Base-by-base conservation (phyloP, 345 rosid genomes). In the Salix koriyanagi region DNA sequence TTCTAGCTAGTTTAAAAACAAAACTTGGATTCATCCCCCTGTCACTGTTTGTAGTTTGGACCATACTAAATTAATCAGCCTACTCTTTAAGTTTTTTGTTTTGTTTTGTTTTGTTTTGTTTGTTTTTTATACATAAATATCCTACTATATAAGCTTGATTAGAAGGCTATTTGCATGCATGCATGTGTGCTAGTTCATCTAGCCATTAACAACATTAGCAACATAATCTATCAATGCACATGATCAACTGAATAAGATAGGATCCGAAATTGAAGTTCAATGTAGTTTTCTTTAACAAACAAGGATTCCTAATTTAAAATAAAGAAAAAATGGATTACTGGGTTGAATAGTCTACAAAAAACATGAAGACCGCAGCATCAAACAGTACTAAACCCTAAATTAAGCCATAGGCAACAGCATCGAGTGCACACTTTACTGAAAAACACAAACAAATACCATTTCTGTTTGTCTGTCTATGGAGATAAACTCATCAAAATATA, bases 351-450 rank as follows among this genome's bases (percentile, higher is more conserved):
- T 48, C 71, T 72, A 61, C 72, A 52, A 52, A 6, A 19, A 18
- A 19, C 58, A 52, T 5, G 58, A 52, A 78, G 61, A 74, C 71
- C 79, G 72, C 72, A 14, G 21, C 77, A 82, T 28, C 52, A 73
- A 67, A 74, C 30, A 76, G 77, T 11, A 36, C 30, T 69, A n/a
- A 67, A 30, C n/a, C 54, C 36, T 75, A 75, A 1, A 50, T 34
- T 41, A 4, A 41, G 32, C 72, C 72, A 12, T 19, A 41, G 25
- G 26, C 15, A 69, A 37, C 15, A 62, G 72, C 74, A 65, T 72
- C 46, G 61, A 75, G 71, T 50, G 81, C 72, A 64, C 48, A 80
- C 89, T 87, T 84, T 85, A 85, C 87, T 81, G 87, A 83, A 85
- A 88, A 80, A 83, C 86, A 84, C 89, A 83, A 86, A 79, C 7